Percentiles rank a stretch among this genome's conserved stretches.
These are phyloP conservation scores for Clarireedia sp. DNA, from an alignment of 2,329 filamentous ascomycete genomes.

Conservation along the genomic window DNA sequence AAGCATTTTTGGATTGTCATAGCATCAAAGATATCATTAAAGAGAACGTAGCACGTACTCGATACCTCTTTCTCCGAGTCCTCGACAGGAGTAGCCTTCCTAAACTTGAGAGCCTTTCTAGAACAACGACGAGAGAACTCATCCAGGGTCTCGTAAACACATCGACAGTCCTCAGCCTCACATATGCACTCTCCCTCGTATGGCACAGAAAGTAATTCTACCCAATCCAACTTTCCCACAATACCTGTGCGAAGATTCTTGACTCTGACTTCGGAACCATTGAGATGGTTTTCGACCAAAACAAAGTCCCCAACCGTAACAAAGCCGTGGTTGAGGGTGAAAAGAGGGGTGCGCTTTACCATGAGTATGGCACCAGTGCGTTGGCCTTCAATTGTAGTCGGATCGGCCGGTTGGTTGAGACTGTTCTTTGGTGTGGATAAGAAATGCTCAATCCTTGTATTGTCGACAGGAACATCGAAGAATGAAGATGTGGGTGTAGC, in stretches of 20 bases:
- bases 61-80: too few species aligned
- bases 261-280: background rate
- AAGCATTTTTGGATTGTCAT: too few species aligned
- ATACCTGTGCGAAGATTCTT: conserved; percentile 6
- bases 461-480: too few species aligned
- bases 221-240: background rate
- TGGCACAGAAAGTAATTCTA: background rate
- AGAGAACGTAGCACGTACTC: too few species aligned
- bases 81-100: too few species aligned
- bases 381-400: background rate
- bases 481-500: too few species aligned
- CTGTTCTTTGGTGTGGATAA: too few species aligned
- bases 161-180: background rate
- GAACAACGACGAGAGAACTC: background rate
- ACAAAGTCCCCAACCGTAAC: conserved; percentile 3
- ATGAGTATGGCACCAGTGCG: background rate
- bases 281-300: background rate
- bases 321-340: background rate
- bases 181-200: conserved; percentile 3
- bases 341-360: background rate
- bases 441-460: too few species aligned
- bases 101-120: too few species aligned
- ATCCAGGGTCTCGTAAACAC: conserved; percentile 3
- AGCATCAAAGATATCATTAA: too few species aligned
- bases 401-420: background rate